Conservation (phyloP, 2,329 filamentous ascomycete genomes). For the Cladobotryum protrusum region DNA sequence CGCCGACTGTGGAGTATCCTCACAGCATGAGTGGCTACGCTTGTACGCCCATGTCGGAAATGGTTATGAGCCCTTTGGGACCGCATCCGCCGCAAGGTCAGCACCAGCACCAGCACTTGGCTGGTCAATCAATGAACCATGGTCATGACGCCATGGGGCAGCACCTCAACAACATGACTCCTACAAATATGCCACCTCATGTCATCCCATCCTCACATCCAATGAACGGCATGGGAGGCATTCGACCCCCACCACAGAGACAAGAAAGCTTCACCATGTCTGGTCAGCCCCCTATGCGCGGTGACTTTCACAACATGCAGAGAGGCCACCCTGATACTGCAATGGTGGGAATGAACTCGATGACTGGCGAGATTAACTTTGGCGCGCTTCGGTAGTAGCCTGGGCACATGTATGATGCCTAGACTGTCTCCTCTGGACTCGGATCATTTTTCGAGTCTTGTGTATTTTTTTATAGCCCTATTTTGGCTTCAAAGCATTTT, state of each 20-base stretch:
- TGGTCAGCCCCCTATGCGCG: slow-evolving; percentile 21
- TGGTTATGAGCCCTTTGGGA: slow-evolving; percentile 47
- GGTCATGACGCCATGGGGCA: slow-evolving; percentile 25
- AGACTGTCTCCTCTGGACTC: too few relatives aligned
- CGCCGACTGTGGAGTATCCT: slow-evolving; percentile 45
- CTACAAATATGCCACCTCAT: slow-evolving; percentile 20
- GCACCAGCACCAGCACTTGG: slow-evolving; percentile 24
- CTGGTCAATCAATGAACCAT: slow-evolving; percentile 26
- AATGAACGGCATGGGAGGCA: slow-evolving; percentile 24
- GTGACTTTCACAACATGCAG: slow-evolving; percentile 46
- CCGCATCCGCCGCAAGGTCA: slow-evolving; percentile 20
- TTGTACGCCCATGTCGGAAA: slow-evolving; percentile 43
- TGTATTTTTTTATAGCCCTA: too few relatives aligned
- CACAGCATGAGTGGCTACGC: slow-evolving; percentile 39
- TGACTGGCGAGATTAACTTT: slow-evolving; percentile 25
- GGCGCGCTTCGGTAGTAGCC: slow-evolving; percentile 11
- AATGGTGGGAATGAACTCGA: slow-evolving; percentile 24
- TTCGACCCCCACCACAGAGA: slow-evolving; percentile 22
- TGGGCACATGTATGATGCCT: not conserved
- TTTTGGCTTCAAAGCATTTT: not conserved
- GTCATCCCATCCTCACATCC: slow-evolving; percentile 22
- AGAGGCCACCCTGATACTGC: slow-evolving; percentile 27
- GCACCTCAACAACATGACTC: slow-evolving; percentile 18
- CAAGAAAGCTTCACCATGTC: slow-evolving; percentile 29
- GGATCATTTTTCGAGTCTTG: too few relatives aligned